Conservation (phyloP, 257 asterid species). For the Scutellaria minor region DNA sequence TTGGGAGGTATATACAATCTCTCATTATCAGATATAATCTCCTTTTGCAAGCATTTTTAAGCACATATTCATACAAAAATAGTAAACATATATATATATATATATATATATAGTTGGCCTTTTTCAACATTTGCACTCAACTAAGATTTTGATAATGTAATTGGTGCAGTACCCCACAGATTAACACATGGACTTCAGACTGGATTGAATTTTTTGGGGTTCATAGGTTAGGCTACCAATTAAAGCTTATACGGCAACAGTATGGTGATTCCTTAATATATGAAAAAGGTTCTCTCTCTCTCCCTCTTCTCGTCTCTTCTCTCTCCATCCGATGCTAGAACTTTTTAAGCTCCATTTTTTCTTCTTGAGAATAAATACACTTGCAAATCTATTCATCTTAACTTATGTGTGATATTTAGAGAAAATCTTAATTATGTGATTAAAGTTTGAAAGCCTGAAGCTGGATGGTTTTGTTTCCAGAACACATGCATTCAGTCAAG, state of each 20-base stretch:
- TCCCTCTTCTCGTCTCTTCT: not conserved
- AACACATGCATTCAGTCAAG: too few species aligned
- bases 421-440: not conserved
- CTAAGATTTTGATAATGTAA: conserved; percentile 32
- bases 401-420: not conserved
- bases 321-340: not conserved
- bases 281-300: conserved; percentile 62
- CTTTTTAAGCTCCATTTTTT: conserved; percentile 3
- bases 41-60: not conserved
- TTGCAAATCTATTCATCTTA: not conserved
- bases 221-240: conserved; percentile 90
- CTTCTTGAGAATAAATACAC: not conserved
- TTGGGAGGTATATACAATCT: conserved; percentile 70
- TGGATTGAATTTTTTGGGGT: conserved; percentile 90
- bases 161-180: conserved; percentile 90
- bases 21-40: not conserved
- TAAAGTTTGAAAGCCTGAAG: not conserved
- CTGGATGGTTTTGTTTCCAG: not conserved
- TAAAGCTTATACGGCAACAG: conserved; percentile 73
- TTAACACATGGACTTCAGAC: conserved; percentile 83
- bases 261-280: conserved; percentile 81
- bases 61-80: not conserved
- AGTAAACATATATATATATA: too few species aligned
- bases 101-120: too few species aligned
- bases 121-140: too few species aligned